These are phyloP conservation scores for Chaetomium cochliodes DNA, from an alignment of 495 filamentous ascomycete genomes.

Conservation along the genomic window DNA sequence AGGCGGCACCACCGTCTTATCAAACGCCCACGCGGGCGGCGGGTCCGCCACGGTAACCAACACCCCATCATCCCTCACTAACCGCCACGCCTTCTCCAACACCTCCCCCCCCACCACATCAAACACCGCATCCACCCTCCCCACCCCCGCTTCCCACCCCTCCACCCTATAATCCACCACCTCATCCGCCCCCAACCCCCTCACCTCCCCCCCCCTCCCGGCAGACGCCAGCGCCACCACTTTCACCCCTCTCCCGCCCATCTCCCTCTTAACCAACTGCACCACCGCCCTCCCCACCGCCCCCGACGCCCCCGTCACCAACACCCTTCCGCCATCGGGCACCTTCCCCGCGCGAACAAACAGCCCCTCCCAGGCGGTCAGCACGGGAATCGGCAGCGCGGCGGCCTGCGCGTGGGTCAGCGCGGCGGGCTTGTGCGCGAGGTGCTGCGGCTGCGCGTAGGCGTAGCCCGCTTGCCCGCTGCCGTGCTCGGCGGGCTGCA, in stretches of 20 bases:
- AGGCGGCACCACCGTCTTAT: slow-evolving; percentile 31
- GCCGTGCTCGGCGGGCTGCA: background rate
- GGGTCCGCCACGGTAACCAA: slow-evolving; percentile 53
- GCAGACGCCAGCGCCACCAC: slow-evolving; percentile 24
- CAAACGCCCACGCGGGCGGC: slow-evolving; percentile 34
- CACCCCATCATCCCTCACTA: slow-evolving; percentile 44
- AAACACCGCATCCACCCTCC: slow-evolving; percentile 52
- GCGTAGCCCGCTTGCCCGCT: background rate
- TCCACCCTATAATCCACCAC: slow-evolving; percentile 48
- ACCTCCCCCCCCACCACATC: slow-evolving; percentile 52
- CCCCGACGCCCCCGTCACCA: slow-evolving; percentile 55
- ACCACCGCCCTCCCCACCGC: slow-evolving; percentile 35
- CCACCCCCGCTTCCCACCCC: slow-evolving; percentile 39
- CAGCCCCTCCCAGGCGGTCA: slow-evolving; percentile 61
- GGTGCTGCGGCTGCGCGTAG: background rate
- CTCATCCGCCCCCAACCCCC: slow-evolving; percentile 46
- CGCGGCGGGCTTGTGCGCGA: slow-evolving; percentile 35
- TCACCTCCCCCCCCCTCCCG: slow-evolving; percentile 39
- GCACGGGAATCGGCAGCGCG: slow-evolving; percentile 53
- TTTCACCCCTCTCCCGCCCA: slow-evolving; percentile 38
- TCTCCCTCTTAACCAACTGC: slow-evolving; percentile 46
- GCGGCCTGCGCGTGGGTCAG: slow-evolving; percentile 52
- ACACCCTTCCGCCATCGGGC: slow-evolving; percentile 36
- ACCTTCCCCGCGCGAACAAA: slow-evolving; percentile 32
- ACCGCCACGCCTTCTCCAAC: slow-evolving; percentile 7